These are phyloP conservation scores for Kalanchoe fedtschenkoi DNA, from an alignment of 164 flowering plant genomes.

Conservation along the genomic window DNA sequence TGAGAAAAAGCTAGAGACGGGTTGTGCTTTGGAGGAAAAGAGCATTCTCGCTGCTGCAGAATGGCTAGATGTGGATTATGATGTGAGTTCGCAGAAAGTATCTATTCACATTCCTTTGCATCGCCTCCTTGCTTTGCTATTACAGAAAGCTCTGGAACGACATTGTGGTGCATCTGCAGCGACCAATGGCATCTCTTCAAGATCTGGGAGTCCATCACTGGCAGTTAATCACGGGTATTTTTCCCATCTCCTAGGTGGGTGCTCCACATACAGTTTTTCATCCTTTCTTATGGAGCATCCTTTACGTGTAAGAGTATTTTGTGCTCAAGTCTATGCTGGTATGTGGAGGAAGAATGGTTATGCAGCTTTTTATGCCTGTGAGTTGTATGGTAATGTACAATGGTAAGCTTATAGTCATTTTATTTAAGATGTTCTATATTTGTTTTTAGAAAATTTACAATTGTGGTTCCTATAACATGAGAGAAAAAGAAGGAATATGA, in stretches of 20 bases:
- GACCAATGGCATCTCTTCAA: conserved; percentile 8
- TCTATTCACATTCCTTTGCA: conserved; percentile 87
- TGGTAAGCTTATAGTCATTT: conserved; percentile 40
- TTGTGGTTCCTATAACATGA: no score
- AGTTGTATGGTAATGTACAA: conserved; percentile 67
- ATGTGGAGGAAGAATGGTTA: conserved; percentile 97
- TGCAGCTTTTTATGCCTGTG: conserved; percentile 46
- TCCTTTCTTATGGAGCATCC: conserved; percentile 90
- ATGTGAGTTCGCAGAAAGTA: conserved; percentile 79
- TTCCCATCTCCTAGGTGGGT: conserved; percentile 39
- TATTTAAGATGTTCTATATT: background rate
- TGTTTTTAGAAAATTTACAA: no score
- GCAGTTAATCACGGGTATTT: conserved; percentile 33
- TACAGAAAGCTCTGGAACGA: conserved; percentile 45
- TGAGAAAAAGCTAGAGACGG: conserved; percentile 52
- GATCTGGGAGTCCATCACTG: conserved; percentile 16
- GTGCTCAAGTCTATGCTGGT: conserved; percentile 86
- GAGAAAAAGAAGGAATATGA: no score
- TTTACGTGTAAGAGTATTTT: conserved; percentile 72
- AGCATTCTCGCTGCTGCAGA: conserved; percentile 37
- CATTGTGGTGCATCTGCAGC: conserved; percentile 42
- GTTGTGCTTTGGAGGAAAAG: conserved; percentile 25
- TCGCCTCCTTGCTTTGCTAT: conserved; percentile 58
- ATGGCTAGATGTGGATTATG: conserved; percentile 73
- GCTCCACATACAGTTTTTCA: conserved; percentile 77